phyloP scores from a whole-genome alignment of 306 rosid genomes.

The Vigna trinervia region DNA sequence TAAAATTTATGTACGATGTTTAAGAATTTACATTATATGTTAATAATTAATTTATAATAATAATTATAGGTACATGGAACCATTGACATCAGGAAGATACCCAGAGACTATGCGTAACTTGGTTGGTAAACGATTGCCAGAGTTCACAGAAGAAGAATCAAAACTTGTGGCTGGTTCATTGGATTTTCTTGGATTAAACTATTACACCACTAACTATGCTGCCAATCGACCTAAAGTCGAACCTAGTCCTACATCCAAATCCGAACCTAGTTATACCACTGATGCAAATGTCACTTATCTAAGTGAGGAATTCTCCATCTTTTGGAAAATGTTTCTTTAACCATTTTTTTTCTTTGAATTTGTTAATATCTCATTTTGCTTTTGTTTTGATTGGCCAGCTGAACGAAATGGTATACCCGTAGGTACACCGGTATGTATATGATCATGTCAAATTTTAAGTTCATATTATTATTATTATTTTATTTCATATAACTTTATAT shows the following conservation, averaged over 20 bases:
- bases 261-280: conserved; percentile 28
- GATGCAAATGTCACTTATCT: conserved; percentile 47
- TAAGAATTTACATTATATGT: no score
- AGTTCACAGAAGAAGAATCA: conserved; percentile 32
- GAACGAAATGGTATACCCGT: conserved; percentile 33
- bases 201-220: conserved; percentile 62
- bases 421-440: conserved; percentile 34
- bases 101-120: conserved; percentile 56
- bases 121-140: conserved; percentile 58
- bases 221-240: conserved; percentile 23
- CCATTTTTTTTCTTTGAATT: no score
- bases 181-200: conserved; percentile 72
- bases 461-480: no score
- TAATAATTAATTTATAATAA: no score
- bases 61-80: conserved; percentile 58
- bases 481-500: neutral
- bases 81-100: conserved; percentile 62
- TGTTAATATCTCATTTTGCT: neutral
- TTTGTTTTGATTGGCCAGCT: conserved; percentile 32
- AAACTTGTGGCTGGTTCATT: conserved; percentile 53
- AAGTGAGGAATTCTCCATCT: conserved; percentile 34
- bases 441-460: neutral
- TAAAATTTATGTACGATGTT: no score
- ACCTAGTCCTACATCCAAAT: neutral
- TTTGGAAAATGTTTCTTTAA: no score